phyloP scores from a whole-genome alignment of 2,329 filamentous ascomycete species.

The Beauveria medogensis region DNA sequence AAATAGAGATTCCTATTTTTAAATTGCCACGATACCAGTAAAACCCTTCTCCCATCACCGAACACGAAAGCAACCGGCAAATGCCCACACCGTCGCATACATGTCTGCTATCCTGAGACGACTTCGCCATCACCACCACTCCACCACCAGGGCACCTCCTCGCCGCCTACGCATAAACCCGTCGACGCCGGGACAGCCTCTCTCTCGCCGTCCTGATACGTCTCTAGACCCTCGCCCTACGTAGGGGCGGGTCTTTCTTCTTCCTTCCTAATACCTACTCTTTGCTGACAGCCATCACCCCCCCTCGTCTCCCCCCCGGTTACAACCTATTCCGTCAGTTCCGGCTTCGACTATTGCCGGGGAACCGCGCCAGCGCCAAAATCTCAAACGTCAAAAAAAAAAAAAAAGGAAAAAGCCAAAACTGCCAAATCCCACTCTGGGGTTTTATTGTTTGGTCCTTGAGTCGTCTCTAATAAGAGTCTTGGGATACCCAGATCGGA shows the following conservation, averaged over 20 bases:
- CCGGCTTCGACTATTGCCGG: not conserved
- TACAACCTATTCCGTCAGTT: not conserved
- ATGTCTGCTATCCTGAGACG: slow-evolving; percentile 10
- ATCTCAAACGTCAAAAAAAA: not conserved
- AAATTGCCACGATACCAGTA: too few relatives aligned
- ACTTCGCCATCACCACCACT: not conserved
- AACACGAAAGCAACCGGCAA: not conserved
- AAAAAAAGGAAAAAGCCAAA: not conserved
- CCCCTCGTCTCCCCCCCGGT: not conserved
- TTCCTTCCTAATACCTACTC: not conserved
- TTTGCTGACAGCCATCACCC: not conserved
- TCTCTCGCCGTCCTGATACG: not conserved
- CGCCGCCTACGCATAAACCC: not conserved
- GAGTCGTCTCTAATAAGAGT: slow-evolving; percentile 1
- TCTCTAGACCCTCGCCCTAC: not conserved
- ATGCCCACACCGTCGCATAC: slow-evolving; percentile 4
- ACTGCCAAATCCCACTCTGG: too few relatives aligned
- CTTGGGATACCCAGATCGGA: not conserved
- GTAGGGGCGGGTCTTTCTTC: not conserved
- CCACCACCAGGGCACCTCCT: not conserved
- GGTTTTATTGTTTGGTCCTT: not conserved
- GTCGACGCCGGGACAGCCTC: not conserved
- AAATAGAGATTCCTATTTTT: too few relatives aligned
- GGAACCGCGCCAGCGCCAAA: not conserved
- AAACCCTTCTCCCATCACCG: not conserved